Evolutionary conservation across 2,329 filamentous ascomycete genomes (phyloP).

Genomic region (Colletotrichum sp.): DNA sequence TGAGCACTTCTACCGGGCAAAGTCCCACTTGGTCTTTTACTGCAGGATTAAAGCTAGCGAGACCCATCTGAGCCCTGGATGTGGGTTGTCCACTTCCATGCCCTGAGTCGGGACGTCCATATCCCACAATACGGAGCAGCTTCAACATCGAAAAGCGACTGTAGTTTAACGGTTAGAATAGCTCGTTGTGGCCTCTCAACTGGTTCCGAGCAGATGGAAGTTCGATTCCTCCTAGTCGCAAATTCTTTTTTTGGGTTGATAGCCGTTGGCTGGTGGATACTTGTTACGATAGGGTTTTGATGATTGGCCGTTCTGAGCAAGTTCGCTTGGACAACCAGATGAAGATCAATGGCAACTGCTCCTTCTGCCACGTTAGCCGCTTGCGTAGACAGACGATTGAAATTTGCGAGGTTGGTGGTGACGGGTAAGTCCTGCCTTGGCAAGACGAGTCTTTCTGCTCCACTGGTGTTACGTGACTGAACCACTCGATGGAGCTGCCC

Average conservation of each 20-base stretch:
- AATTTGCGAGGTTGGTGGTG: background rate
- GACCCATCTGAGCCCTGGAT: background rate
- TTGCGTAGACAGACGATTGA: background rate
- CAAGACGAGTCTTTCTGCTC: background rate
- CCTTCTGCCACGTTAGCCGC: background rate
- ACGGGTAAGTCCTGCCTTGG: background rate
- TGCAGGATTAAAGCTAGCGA: background rate
- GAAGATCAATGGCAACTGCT: background rate
- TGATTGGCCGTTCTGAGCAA: background rate
- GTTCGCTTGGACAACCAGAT: background rate
- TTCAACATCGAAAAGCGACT: background rate
- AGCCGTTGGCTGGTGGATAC: background rate
- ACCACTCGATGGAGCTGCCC: background rate
- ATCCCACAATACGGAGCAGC: background rate
- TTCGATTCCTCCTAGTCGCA: conserved; percentile 11
- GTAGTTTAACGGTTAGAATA: conserved; percentile 12
- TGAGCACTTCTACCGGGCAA: background rate
- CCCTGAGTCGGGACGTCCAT: background rate
- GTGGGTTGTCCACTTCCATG: background rate
- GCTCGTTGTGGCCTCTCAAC: conserved; percentile 12
- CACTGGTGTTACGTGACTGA: background rate
- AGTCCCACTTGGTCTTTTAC: background rate
- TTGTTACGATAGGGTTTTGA: background rate
- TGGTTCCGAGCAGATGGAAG: conserved; percentile 13
- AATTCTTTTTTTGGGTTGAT: background rate